Evolutionary conservation across 495 filamentous ascomycete species (phyloP), one percentile per base, ranked within the genome.

Genomic region (Chaetomium cochliodes): DNA sequence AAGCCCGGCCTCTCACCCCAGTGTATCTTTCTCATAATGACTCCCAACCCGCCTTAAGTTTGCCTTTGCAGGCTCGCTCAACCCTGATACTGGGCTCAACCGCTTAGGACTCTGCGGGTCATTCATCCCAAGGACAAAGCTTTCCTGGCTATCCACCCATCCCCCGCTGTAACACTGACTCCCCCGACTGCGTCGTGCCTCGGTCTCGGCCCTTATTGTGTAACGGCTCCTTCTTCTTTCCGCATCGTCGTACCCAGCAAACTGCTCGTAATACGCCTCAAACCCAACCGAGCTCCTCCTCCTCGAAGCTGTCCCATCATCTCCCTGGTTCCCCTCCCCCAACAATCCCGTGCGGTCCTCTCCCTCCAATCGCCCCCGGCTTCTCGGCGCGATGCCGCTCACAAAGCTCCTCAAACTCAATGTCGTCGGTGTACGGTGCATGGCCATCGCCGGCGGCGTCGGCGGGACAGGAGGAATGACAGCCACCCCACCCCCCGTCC

Each of bases 361-460:
- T 37, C 16, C 62, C 13, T 47, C 30, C 39, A 63, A 51, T 52
- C 49, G 44, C 0, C 67, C 66, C 16, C 73, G 44, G 28, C 65
- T 74, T 25, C 65, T 18, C 56, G 70, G 65, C 28, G 65, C 60
- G 39, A 73, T 71, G 39, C 62, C 64, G 20, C 69, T 70, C 63
- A 74, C 69, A 42, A 75, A 70, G 60, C 73, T 75, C 22, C 68
- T 57, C 54, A 73, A 42, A 49, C 73, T 75, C 37, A 73, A 57
- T 7, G 67, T 70, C 0, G 73, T 73, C 13, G 73, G 73, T 56
- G 73, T 69, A 16, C 71, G 66, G 33, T 72, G 63, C 3, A 33
- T 51, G 2, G 60, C 41, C 30, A 66, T 25, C 15, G 64, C 52
- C 11, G n/a, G 30, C 28, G 66, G 59, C 4, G 69, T 59, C 16